phyloP scores from a whole-genome alignment of 495 filamentous ascomycete genomes.

The Parmelia sp. region DNA sequence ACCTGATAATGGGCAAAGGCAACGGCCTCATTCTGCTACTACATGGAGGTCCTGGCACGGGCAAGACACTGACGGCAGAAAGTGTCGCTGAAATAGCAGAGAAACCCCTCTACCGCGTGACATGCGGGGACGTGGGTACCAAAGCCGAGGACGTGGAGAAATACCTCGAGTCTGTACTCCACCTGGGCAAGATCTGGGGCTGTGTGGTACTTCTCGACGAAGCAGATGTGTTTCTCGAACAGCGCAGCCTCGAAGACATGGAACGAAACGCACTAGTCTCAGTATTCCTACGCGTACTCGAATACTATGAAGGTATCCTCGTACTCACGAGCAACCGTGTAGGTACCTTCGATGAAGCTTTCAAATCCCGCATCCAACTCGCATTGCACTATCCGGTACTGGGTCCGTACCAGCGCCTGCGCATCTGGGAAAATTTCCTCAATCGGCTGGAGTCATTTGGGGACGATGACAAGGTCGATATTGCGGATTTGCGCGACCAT shows the following conservation, averaged over 20 bases:
- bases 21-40: conserved; percentile 20
- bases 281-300: conserved; percentile 47
- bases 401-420: neutral
- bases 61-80: conserved; percentile 26
- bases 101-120: conserved; percentile 23
- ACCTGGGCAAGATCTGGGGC: conserved; percentile 19
- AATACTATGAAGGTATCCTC: conserved; percentile 54
- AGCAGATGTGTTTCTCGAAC: conserved; percentile 62
- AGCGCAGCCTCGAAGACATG: conserved; percentile 33
- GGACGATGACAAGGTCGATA: conserved; percentile 25
- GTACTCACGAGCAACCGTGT: conserved; percentile 52
- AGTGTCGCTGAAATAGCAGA: conserved; percentile 22
- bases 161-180: conserved; percentile 16
- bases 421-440: conserved; percentile 19
- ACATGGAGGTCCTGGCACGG: conserved; percentile 22
- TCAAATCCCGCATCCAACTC: conserved; percentile 30
- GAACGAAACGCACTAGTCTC: conserved; percentile 27
- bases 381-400: conserved; percentile 17
- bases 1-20: conserved; percentile 33
- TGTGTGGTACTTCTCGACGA: conserved; percentile 54
- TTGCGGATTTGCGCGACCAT: conserved; percentile 24
- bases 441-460: conserved; percentile 21
- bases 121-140: conserved; percentile 19
- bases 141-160: conserved; percentile 18
- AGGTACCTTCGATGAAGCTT: conserved; percentile 44